A percentile compares a stretch with the other conserved stretches of the same genome.
phyloP scores from a whole-genome alignment of 208 protist genomes.

The Tritrichomonas musculus region DNA sequence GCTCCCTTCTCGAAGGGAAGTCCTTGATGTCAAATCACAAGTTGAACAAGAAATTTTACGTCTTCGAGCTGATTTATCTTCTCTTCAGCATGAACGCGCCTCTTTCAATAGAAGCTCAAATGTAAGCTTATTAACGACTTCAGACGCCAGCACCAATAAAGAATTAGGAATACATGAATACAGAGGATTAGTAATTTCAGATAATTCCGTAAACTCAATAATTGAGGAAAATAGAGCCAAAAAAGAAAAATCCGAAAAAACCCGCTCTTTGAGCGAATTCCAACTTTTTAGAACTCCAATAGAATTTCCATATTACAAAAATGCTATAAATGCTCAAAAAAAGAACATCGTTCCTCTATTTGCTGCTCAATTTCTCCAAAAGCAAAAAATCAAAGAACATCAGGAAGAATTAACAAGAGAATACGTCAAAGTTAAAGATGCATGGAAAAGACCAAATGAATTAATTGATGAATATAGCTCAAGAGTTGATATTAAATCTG shows the following conservation, averaged over 20 bases:
- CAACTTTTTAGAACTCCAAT: background rate
- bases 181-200: background rate
- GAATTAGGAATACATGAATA: conserved; percentile 20
- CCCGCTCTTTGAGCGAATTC: too few species aligned
- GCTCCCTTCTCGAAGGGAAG: background rate
- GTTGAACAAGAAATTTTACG: background rate
- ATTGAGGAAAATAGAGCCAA: background rate
- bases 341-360: background rate
- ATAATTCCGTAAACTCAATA: background rate
- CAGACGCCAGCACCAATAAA: background rate
- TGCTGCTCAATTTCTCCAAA: background rate
- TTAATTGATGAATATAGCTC: background rate
- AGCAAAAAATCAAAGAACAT: background rate
- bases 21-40: background rate
- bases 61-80: background rate
- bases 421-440: background rate
- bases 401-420: background rate
- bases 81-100: background rate
- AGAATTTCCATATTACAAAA: background rate
- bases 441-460: background rate
- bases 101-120: background rate
- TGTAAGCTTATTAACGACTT: background rate
- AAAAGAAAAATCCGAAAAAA: background rate
- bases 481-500: background rate
- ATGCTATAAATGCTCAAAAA: background rate